A percentile compares a stretch with the other conserved stretches of the same genome.
These are phyloP conservation scores for Terana coerulea DNA, from an alignment of 768 basidiomycete genomes.

Conservation along the genomic window DNA sequence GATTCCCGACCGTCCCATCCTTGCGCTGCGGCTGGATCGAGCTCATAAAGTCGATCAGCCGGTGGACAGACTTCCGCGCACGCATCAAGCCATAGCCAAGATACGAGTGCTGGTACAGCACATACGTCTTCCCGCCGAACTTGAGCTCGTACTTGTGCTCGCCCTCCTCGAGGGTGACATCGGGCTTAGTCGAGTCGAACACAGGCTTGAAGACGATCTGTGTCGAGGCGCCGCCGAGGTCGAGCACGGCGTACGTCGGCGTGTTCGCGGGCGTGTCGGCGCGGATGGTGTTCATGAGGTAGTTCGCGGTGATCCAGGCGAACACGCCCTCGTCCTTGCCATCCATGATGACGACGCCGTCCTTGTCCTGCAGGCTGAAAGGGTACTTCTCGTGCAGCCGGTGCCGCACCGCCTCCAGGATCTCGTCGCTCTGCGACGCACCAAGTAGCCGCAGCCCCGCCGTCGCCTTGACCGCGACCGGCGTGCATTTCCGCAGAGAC, in stretches of 20 bases:
- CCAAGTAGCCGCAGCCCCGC: slow-evolving; percentile 82
- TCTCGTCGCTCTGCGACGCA: slow-evolving; percentile 55
- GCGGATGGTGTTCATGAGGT: slow-evolving; percentile 74
- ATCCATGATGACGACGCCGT: slow-evolving; percentile 87
- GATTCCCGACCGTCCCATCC: slow-evolving; percentile 55
- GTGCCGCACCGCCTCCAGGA: slow-evolving; percentile 68
- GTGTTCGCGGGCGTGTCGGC: slow-evolving; percentile 42
- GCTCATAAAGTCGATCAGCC: slow-evolving; percentile 84
- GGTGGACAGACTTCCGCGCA: slow-evolving; percentile 80
- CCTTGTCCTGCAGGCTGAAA: slow-evolving; percentile 58
- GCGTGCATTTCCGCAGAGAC: slow-evolving; percentile 65
- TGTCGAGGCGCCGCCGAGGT: slow-evolving; percentile 94
- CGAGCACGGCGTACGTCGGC: slow-evolving; percentile 83
- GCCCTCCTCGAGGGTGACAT: slow-evolving; percentile 56
- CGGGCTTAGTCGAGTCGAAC: slow-evolving; percentile 40
- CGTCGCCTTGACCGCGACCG: slow-evolving; percentile 89
- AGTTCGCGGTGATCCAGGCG: slow-evolving; percentile 98
- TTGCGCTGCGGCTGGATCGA: slow-evolving; percentile 34
- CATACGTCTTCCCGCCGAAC: slow-evolving; percentile 68
- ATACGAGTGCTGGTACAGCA: slow-evolving; percentile 96
- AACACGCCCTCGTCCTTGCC: slow-evolving; percentile 97
- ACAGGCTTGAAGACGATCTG: slow-evolving; percentile 95
- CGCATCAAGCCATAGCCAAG: slow-evolving; percentile 94
- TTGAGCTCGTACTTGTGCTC: slow-evolving; percentile 88
- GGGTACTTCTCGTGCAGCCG: slow-evolving; percentile 59